phyloP scores from a whole-genome alignment of 306 rosid species.

The Cucumis hystrix region DNA sequence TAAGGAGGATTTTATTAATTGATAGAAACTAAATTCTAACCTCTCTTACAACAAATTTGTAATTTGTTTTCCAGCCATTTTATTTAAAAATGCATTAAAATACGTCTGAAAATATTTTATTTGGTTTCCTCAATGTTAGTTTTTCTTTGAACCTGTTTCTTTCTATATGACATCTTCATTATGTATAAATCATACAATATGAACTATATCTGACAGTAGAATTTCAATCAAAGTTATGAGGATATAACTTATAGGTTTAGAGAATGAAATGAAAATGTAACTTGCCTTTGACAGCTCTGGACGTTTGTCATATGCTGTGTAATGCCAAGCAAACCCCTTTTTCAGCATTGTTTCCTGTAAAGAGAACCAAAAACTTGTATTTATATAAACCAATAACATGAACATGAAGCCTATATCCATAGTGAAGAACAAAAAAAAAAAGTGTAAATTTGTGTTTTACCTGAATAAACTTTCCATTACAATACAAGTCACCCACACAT shows the following conservation, averaged over 20 bases:
- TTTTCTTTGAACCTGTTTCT: too few relatives aligned
- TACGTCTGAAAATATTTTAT: too few relatives aligned
- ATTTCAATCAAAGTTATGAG: neutral
- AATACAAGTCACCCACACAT: conserved; percentile 52
- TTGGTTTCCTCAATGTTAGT: too few relatives aligned
- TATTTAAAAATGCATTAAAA: too few relatives aligned
- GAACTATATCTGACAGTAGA: too few relatives aligned
- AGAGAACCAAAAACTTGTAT: neutral
- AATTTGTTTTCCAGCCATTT: too few relatives aligned
- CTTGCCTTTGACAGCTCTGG: conserved; percentile 49
- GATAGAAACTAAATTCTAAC: too few relatives aligned
- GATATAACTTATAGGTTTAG: neutral
- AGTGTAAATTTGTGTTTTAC: conserved; percentile 17
- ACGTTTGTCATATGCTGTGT: conserved; percentile 65
- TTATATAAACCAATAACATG: neutral
- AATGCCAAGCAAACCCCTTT: conserved; percentile 89
- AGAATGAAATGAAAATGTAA: neutral
- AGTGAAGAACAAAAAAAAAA: neutral
- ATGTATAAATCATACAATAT: too few relatives aligned
- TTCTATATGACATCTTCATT: too few relatives aligned
- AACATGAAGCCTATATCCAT: neutral
- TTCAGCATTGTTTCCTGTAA: conserved; percentile 73
- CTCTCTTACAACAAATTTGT: too few relatives aligned
- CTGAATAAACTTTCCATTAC: conserved; percentile 67
- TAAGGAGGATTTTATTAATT: too few relatives aligned